Evolutionary conservation across 1,284 basidiomycete species (phyloP), one percentile per base, ranked within the genome.

Genomic region (Tilletia walkeri): DNA sequence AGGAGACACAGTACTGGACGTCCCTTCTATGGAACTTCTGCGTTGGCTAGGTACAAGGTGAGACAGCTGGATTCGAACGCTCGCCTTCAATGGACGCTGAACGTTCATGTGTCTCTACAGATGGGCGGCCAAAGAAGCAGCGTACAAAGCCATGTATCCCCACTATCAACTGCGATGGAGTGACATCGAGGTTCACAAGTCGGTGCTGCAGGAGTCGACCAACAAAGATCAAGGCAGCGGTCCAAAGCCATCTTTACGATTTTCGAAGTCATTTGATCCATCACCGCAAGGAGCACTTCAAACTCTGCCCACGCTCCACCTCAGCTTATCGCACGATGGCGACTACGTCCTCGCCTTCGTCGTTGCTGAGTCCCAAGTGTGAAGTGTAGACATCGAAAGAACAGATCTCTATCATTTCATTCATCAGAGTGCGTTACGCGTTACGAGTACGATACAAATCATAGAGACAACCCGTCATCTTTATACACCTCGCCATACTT

Each of bases 81-180:
- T n/a, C 12, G 20, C 34, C 50, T 41, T 56, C 5, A 54, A 24
- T 30, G 24, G 59, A 36, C 10, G n/a, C 73, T 78, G 38, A 69
- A 72, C 12, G 66, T 50, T 18, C 74, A 69, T 59, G 30, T 71
- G 9, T 49, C 68, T 71, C 2, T 69, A 68, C 34, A 76, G 81
- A 30, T 82, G 81, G 81, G 67, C 76, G 10, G 88, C 89, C 61
- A 96, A 96, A 80, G 94, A 95, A 85, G 92, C 94, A 0, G 89
- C 91, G 0, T 95, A 94, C 86, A 95, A 96, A 83, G 92, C 94
- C 0, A 80, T 94, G 69, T 92, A 89, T 77, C 90, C 91, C 1
- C 72, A 77, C 34, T 79, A 87, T 53, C 85, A 82, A 24, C 88
- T 90, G n/a, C 88, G 87, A 1, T 94, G 92, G 92, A 91, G 92